Conservation (phyloP, 495 filamentous ascomycete genomes). For the Trichoderma erinaceum region DNA sequence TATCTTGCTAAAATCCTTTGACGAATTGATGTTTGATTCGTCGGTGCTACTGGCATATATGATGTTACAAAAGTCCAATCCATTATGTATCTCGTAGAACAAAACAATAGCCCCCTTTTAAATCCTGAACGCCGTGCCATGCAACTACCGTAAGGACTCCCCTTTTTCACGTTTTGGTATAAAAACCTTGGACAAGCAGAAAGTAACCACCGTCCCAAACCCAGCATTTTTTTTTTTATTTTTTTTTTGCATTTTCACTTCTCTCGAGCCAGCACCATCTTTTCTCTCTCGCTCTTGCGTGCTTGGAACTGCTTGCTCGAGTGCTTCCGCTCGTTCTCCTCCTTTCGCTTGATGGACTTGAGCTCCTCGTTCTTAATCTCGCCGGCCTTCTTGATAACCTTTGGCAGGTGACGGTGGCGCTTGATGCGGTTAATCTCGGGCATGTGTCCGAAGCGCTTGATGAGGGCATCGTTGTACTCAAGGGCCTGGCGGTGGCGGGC, state of each 20-base stretch:
- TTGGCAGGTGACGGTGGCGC: conserved; percentile 85
- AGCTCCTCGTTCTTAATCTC: conserved; percentile 95
- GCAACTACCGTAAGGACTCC: conserved; percentile 1
- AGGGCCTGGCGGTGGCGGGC: conserved; percentile 74
- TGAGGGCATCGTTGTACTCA: conserved; percentile 86
- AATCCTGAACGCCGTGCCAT: conserved; percentile 13
- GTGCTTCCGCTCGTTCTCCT: conserved; percentile 93
- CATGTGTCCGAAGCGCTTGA: conserved; percentile 86
- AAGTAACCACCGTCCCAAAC: too few relatives aligned
- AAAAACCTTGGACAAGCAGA: background rate
- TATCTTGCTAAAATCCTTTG: background rate
- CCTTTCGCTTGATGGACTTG: conserved; percentile 73
- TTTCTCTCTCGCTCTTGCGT: conserved; percentile 81
- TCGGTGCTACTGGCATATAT: background rate
- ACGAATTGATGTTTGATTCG: background rate
- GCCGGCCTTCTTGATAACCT: conserved; percentile 91
- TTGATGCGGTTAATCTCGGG: conserved; percentile 89
- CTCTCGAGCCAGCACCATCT: conserved; percentile 77
- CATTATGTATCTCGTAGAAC: background rate
- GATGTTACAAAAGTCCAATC: background rate
- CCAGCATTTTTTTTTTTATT: too few relatives aligned
- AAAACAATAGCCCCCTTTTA: background rate
- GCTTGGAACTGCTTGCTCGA: conserved; percentile 67
- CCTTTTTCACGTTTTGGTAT: background rate
- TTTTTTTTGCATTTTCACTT: too few relatives aligned